phyloP scores from a whole-genome alignment of 106 monocot species.

The Dactylorhiza incarnata region DNA sequence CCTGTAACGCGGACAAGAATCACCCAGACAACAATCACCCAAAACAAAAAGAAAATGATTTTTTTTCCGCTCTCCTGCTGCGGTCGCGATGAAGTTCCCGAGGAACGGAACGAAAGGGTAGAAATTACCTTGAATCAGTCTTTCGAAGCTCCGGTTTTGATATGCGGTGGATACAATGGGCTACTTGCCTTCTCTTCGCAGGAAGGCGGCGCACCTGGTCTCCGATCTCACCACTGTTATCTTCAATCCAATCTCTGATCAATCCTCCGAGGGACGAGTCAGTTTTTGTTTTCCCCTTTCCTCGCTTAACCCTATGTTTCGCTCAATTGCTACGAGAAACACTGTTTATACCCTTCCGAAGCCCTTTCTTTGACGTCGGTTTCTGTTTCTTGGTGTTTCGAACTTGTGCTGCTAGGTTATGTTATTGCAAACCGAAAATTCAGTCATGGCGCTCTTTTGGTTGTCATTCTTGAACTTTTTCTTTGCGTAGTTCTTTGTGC shows the following conservation, averaged over 20 bases:
- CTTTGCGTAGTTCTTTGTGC: no score
- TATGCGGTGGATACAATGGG: slow-evolving; percentile 3
- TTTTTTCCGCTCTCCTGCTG: no score
- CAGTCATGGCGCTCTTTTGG: not conserved
- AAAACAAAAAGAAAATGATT: no score
- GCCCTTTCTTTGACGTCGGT: not conserved
- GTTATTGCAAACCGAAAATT: not conserved
- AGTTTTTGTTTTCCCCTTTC: slow-evolving; percentile 1
- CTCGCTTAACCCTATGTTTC: not conserved
- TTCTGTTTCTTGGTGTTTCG: not conserved
- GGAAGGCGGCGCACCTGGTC: slow-evolving; percentile 83
- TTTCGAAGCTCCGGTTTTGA: not conserved
- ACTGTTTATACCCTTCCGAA: not conserved
- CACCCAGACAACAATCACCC: no score
- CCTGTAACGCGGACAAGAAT: no score
- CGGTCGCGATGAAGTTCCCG: no score
- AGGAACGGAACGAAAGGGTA: not conserved
- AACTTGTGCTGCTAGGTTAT: not conserved
- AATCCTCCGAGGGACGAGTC: slow-evolving; percentile 42
- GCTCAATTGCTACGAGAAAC: not conserved
- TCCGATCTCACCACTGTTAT: slow-evolving; percentile 84
- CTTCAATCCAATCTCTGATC: slow-evolving; percentile 89
- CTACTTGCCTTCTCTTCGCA: slow-evolving; percentile 29
- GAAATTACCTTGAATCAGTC: not conserved
- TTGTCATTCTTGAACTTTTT: not conserved